Base-by-base conservation (phyloP, 805 yeast species). In the Jamesozyma piceae region DNA sequence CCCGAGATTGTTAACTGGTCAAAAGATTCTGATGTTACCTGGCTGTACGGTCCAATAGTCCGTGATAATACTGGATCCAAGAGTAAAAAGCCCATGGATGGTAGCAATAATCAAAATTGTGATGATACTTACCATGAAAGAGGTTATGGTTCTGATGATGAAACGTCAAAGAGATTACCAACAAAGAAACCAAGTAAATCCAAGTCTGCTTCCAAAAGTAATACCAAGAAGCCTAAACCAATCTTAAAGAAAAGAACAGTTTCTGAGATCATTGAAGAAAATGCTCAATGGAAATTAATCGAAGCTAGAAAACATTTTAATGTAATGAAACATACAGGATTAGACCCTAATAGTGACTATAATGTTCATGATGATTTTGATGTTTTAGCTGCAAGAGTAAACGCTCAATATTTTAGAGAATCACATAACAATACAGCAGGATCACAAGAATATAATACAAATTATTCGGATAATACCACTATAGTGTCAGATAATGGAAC, bases 1-100 rank as follows among this genome's bases (percentile, higher is more conserved):
- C 98, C 99, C 1, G 94, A 87, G 55, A 74, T 77, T 30, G 84
- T 92, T 37, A 90, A 92, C 62, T 92, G 99, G 99, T 78, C 87
- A 35, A 92, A 94, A 64, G 99, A 92, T 55, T 81, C 82, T 45
- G 99, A 92, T 62, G 96, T 92, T 10, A 88, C 97, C 1, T 92
- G 98, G 98, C 73, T 92, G 13, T 92, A 90, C 65, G 99, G 99
- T 1, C 99, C 99, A 0, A 60, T 63, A 21, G 62, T 61, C 11
- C 56, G 57, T 19, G 60, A 47, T 37, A 34, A 19, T 35, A 37
- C 33, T 36, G 28, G 4, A 13, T 37, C 19, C 40, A 44, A 20
- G 42, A 40, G 19, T 41, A 44, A 20, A 43, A 14, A 27, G 27
- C 26, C n/a, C 8, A 32, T 17, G 3, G 35, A 17, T 15, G 26